phyloP scores from a whole-genome alignment of 352 stramenopile genomes.

The Phytophthora pluvialis region DNA sequence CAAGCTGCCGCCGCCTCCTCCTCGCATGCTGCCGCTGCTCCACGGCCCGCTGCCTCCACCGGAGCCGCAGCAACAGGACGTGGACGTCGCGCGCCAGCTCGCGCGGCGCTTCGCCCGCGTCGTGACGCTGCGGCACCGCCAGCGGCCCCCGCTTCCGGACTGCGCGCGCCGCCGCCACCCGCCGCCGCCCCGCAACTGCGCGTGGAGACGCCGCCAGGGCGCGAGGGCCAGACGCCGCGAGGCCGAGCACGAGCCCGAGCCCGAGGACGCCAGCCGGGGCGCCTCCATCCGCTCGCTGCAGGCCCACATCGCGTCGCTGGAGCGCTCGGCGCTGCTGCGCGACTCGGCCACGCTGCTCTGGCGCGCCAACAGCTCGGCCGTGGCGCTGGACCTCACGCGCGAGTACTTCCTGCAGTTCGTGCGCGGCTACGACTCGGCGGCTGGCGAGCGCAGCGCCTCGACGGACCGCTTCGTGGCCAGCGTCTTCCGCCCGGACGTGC shows the following conservation, averaged over 20 bases:
- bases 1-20: not conserved
- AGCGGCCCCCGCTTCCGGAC: constrained; percentile 4
- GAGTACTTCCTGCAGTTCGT: constrained; percentile 59
- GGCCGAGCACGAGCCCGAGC: constrained; percentile 12
- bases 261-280: constrained; percentile 37
- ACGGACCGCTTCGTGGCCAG: constrained; percentile 44
- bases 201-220: constrained; percentile 24
- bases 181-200: constrained; percentile 40
- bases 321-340: constrained; percentile 45
- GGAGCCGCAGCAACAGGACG: constrained; percentile 11
- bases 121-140: constrained; percentile 41
- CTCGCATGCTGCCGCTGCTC: constrained; percentile 27
- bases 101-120: constrained; percentile 48
- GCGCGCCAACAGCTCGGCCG: constrained; percentile 48
- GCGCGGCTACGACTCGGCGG: constrained; percentile 44
- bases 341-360: constrained; percentile 49
- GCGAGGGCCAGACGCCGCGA: constrained; percentile 4
- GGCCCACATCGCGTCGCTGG: constrained; percentile 39
- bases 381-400: constrained; percentile 45
- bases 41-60: constrained; percentile 18
- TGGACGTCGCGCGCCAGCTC: constrained; percentile 21
- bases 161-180: not conserved
- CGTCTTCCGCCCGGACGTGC: constrained; percentile 40
- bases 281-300: constrained; percentile 47
- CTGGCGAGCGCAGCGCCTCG: constrained; percentile 3